phyloP scores from a whole-genome alignment of 2,329 filamentous ascomycete genomes.

The Scedosporium boydii region DNA sequence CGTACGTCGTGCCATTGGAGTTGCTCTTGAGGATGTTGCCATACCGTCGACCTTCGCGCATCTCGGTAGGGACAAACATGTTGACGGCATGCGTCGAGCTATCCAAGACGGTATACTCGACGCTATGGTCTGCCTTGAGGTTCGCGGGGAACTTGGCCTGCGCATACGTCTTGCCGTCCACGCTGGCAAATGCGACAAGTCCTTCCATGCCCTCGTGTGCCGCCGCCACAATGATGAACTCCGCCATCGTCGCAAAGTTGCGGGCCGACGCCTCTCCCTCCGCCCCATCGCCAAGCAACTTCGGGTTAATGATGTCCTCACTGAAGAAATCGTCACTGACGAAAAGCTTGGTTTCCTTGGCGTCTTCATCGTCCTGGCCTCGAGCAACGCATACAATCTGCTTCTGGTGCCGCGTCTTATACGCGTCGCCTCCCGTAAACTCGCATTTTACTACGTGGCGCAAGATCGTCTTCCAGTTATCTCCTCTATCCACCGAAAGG shows the following conservation, averaged over 20 bases:
- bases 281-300: constrained; percentile 47
- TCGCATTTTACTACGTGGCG: constrained; percentile 74
- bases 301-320: constrained; percentile 31
- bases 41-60: constrained; percentile 53
- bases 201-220: constrained; percentile 58
- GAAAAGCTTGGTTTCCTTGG: constrained; percentile 58
- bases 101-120: constrained; percentile 88
- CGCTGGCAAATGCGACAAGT: constrained; percentile 69
- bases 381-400: constrained; percentile 49
- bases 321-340: constrained; percentile 73
- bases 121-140: constrained; percentile 61
- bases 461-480: constrained; percentile 66
- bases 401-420: constrained; percentile 39
- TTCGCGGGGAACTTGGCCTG: constrained; percentile 78
- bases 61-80: constrained; percentile 78
- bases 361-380: constrained; percentile 50
- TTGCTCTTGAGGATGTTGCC: constrained; percentile 96
- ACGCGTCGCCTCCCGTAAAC: constrained; percentile 63
- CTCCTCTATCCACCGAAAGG: constrained; percentile 69
- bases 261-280: constrained; percentile 56
- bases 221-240: constrained; percentile 87
- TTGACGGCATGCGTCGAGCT: constrained; percentile 93
- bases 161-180: constrained; percentile 77
- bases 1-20: constrained; percentile 93
- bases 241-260: constrained; percentile 88